Conservation (phyloP, 345 rosid species). For the Syzygium aqueum region DNA sequence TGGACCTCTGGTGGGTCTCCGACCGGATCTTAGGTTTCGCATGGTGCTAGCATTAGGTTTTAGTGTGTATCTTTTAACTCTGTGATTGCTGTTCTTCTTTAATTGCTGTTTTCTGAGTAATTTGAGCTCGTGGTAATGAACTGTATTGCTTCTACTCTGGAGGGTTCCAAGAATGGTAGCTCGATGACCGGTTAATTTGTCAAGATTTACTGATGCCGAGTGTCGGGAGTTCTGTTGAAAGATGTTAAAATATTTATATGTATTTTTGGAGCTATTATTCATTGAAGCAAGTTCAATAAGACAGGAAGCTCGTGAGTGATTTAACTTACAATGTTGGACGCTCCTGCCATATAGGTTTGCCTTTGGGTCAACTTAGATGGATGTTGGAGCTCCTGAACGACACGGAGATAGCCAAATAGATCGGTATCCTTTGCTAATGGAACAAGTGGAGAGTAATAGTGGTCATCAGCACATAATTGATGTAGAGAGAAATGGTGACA, state of each 20-base stretch:
- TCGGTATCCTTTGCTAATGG: constrained; percentile 60
- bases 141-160: neutral
- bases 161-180: neutral
- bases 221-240: neutral
- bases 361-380: constrained; percentile 42
- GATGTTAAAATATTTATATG: neutral
- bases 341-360: constrained; percentile 7
- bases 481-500: constrained; percentile 31
- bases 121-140: neutral
- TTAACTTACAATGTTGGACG: neutral
- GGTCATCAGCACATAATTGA: constrained; percentile 49
- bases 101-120: neutral
- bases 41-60: neutral
- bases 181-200: neutral
- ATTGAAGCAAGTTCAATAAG: neutral
- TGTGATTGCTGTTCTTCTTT: neutral
- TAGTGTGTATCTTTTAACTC: neutral
- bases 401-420: constrained; percentile 25
- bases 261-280: neutral
- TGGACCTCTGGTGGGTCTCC: neutral
- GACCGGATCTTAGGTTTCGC: neutral
- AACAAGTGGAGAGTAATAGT: constrained; percentile 19
- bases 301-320: neutral
- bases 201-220: neutral
- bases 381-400: constrained; percentile 34